Percentiles rank a stretch among this genome's conserved stretches.
Conservation (phyloP, 106 monocot genomes). For the Phalaenopsis aphrodite region DNA sequence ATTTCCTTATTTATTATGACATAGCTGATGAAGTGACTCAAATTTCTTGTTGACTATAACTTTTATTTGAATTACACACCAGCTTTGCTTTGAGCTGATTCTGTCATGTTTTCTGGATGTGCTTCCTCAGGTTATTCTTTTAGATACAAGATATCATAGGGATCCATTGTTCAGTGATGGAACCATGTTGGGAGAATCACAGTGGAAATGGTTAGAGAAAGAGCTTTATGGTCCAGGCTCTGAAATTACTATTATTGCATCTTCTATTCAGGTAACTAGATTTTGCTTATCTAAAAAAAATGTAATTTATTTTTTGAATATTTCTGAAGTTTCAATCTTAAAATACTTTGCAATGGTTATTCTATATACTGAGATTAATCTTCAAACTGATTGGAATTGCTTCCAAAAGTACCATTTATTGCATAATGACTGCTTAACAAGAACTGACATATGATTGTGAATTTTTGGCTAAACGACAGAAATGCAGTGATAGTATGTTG, state of each 20-base stretch:
- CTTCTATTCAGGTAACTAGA: slow-evolving; percentile 70
- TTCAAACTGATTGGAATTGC: no score
- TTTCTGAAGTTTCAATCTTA: not conserved
- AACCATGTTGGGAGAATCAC: slow-evolving; percentile 56
- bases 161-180: slow-evolving; percentile 77
- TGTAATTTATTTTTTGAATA: not conserved
- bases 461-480: no score
- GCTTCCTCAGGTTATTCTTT: slow-evolving; percentile 57
- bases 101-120: not conserved
- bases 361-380: no score
- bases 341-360: no score
- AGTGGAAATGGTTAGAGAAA: slow-evolving; percentile 73
- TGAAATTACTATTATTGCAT: slow-evolving; percentile 77
- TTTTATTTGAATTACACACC: not conserved
- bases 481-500: no score
- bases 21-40: no score
- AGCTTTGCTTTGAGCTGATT: not conserved
- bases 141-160: slow-evolving; percentile 88
- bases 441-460: no score
- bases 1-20: not conserved
- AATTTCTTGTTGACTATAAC: no score
- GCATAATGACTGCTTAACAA: no score
- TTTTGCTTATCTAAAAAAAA: not conserved
- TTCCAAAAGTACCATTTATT: no score
- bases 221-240: slow-evolving; percentile 56